A percentile compares a stretch with the other conserved stretches of the same genome.
Evolutionary conservation across 116 monocot genomes (phyloP).

Genomic region (Dioscorea cayenensis): DNA sequence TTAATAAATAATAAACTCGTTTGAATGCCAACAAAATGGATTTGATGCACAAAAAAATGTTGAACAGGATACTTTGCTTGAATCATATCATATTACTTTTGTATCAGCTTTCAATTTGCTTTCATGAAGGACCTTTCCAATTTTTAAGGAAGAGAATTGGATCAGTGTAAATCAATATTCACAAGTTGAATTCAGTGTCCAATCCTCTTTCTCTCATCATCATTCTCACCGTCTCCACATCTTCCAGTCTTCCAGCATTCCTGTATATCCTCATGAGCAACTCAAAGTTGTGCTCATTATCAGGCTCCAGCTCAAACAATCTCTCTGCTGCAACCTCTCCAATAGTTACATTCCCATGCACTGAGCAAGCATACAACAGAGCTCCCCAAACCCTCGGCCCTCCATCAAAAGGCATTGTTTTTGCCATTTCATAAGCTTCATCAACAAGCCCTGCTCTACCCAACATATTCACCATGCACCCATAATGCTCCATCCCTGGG

Average conservation of each 20-base stretch:
- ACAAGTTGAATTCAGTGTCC: slow-evolving; percentile 2
- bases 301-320: slow-evolving; percentile 80
- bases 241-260: slow-evolving; percentile 35
- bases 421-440: slow-evolving; percentile 43
- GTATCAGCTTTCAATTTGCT: too few relatives aligned
- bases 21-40: too few relatives aligned
- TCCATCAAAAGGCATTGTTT: slow-evolving; percentile 32
- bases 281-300: slow-evolving; percentile 76
- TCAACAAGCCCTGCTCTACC: slow-evolving; percentile 62
- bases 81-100: too few relatives aligned
- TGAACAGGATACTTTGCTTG: too few relatives aligned
- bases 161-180: background rate
- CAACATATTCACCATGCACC: slow-evolving; percentile 80
- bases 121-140: too few relatives aligned
- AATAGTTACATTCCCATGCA: slow-evolving; percentile 46
- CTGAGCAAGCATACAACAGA: slow-evolving; percentile 48
- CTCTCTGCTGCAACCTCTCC: slow-evolving; percentile 54
- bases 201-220: slow-evolving; percentile 63
- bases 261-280: slow-evolving; percentile 58
- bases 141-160: background rate
- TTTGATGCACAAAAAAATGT: too few relatives aligned
- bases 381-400: slow-evolving; percentile 65
- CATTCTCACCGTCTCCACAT: slow-evolving; percentile 44
- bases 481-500: slow-evolving; percentile 57
- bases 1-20: too few relatives aligned